A percentile compares a stretch with the other conserved stretches of the same genome.
These are phyloP conservation scores for Plasmodium reichenowi DNA, from an alignment of 169 alveolate species.

Conservation along the genomic window DNA sequence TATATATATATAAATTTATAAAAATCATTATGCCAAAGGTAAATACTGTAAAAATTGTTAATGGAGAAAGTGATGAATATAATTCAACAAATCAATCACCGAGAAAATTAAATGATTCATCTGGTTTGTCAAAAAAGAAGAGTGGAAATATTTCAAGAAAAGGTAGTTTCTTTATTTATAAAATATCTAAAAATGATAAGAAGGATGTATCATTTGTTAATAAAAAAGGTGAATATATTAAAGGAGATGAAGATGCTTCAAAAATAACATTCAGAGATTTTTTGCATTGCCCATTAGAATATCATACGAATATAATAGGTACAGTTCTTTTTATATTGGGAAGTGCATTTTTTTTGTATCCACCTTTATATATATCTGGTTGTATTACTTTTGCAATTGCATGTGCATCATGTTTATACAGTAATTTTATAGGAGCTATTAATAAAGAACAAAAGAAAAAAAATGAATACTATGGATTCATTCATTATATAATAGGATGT, in stretches of 20 bases:
- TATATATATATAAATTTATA: no score
- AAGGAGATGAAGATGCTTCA: background rate
- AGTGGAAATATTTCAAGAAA: background rate
- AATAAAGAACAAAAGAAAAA: slow-evolving; percentile 1
- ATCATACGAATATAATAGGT: slow-evolving; percentile 45
- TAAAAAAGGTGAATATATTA: background rate
- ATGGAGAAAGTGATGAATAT: slow-evolving; percentile 24
- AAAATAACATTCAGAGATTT: slow-evolving; percentile 12
- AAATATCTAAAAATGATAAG: background rate
- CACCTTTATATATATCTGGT: slow-evolving; percentile 27
- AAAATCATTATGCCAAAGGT: slow-evolving; percentile 11
- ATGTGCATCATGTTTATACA: slow-evolving; percentile 33
- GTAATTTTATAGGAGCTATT: slow-evolving; percentile 24
- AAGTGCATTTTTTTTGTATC: slow-evolving; percentile 36
- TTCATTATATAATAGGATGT: slow-evolving; percentile 42
- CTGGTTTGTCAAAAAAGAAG: slow-evolving; percentile 15
- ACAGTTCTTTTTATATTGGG: slow-evolving; percentile 57
- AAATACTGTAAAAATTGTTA: slow-evolving; percentile 18
- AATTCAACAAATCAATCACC: slow-evolving; percentile 22
- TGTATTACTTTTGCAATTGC: slow-evolving; percentile 66
- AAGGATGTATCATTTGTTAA: background rate
- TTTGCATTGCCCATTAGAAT: slow-evolving; percentile 37
- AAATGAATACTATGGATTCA: slow-evolving; percentile 28
- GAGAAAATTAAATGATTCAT: background rate
- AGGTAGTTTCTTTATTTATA: background rate